Conservation (phyloP, 108 stramenopile species). For the Skeletonema costatum region DNA sequence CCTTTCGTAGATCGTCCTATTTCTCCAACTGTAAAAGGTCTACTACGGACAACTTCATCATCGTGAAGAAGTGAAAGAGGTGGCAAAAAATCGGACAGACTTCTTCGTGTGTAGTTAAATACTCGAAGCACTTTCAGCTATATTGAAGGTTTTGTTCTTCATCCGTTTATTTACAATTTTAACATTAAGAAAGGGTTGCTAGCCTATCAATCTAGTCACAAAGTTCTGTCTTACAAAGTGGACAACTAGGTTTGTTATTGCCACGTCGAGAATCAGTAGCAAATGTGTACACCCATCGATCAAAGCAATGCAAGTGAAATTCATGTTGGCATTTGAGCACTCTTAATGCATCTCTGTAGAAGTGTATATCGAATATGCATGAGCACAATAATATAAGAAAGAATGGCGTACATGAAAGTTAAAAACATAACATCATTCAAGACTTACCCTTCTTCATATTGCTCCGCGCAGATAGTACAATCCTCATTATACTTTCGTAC, state of each 20-base stretch:
- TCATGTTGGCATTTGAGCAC: slow-evolving; percentile 37
- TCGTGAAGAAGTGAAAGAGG: neutral
- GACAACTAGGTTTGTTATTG: slow-evolving; percentile 26
- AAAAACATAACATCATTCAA: neutral
- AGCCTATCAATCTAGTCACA: neutral
- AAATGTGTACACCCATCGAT: slow-evolving; percentile 49
- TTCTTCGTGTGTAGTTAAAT: no score
- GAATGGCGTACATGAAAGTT: neutral
- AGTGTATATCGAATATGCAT: neutral
- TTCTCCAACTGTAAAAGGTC: neutral
- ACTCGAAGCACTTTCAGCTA: no score
- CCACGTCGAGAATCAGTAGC: slow-evolving; percentile 34
- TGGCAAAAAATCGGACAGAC: no score
- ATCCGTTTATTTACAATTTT: neutral
- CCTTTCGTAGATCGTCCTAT: neutral
- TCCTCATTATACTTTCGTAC: slow-evolving; percentile 40
- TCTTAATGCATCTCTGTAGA: slow-evolving; percentile 24
- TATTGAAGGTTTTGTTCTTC: neutral
- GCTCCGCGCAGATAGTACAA: slow-evolving; percentile 43
- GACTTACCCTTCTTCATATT: slow-evolving; percentile 44
- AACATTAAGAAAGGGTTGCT: neutral
- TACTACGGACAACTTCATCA: neutral
- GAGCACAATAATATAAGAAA: neutral
- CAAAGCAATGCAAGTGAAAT: slow-evolving; percentile 44
- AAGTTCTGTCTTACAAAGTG: slow-evolving; percentile 28